These are phyloP conservation scores for Pyropia haitanensis DNA, from an alignment of 23 red algal species.

Conservation along the genomic window DNA sequence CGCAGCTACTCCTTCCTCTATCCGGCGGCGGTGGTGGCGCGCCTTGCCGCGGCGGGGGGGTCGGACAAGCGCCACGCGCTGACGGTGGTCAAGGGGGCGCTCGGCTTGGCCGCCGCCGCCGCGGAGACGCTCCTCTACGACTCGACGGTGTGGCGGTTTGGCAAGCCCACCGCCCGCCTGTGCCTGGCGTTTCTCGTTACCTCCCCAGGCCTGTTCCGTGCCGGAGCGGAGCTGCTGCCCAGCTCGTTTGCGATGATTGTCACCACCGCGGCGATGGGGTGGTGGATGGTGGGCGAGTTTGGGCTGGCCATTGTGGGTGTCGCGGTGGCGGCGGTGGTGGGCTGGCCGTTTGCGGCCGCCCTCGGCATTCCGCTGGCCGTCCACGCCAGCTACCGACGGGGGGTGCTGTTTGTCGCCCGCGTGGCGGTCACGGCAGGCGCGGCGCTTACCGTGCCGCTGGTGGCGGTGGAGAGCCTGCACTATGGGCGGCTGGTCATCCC, in stretches of 20 bases:
- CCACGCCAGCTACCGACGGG: slow-evolving; percentile 1
- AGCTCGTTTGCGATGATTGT: slow-evolving; percentile 77
- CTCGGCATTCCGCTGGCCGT: slow-evolving; percentile 60
- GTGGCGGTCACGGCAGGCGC: slow-evolving; percentile 15
- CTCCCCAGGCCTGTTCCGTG: slow-evolving; percentile 68
- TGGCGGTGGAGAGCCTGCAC: slow-evolving; percentile 28
- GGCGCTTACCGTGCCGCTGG: slow-evolving; percentile 4
- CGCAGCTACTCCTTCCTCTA: slow-evolving; percentile 77
- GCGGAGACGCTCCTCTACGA: slow-evolving; percentile 37
- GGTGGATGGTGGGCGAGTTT: slow-evolving; percentile 38
- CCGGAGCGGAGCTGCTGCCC: slow-evolving; percentile 59
- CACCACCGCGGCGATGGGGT: slow-evolving; percentile 22
- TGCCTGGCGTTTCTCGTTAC: slow-evolving; percentile 34
- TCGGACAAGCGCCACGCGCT: slow-evolving; percentile 41
- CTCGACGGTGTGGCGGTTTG: slow-evolving; percentile 19
- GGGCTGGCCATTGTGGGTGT: slow-evolving; percentile 25
- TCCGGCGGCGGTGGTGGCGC: slow-evolving; percentile 22
- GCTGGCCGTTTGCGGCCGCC: slow-evolving; percentile 72
- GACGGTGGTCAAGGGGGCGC: slow-evolving; percentile 15
- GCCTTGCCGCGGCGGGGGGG: not conserved
- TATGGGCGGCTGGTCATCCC: slow-evolving; percentile 67
- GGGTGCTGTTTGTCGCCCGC: slow-evolving; percentile 15
- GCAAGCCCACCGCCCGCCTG: slow-evolving; percentile 4
- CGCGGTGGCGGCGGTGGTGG: slow-evolving; percentile 55
- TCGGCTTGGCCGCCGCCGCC: slow-evolving; percentile 12